Evolutionary conservation across 139 green algal genomes (phyloP), one percentile per base, ranked within the genome.

Genomic region (Chlorella sp.): DNA sequence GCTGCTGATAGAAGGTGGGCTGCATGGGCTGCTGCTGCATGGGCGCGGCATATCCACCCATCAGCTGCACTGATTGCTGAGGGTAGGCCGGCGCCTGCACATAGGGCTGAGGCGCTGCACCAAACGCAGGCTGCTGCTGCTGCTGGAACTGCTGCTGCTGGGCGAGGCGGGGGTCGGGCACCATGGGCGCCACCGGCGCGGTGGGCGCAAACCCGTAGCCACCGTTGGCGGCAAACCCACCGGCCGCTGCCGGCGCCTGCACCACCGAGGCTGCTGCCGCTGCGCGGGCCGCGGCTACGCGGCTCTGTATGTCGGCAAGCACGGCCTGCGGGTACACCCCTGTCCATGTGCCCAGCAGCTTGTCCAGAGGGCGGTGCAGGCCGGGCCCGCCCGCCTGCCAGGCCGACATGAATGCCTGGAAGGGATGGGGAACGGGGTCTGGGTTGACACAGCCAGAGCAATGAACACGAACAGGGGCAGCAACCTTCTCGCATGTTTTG

Each of bases 281-380:
- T 4, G 79, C 79, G 19, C 73, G 68, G n/a, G 62, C 28, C 46
- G 60, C 46, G 2, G n/a, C 40, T 44, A 83, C 36, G 17, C 79
- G 69, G 4, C 41, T 51, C 9, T 72, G 56, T 24, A 95, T 89
- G 30, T 68, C 80, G 3, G 82, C 64, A 22, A 95, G 85, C 56
- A 91, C 46, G 19, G 64, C 32, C 0, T 73, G 32, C 20, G 91
- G 79, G 46, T 95, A 93, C n/a, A 95, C 69, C 30, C 67, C 68
- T 3, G 36, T 40, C 92, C 92, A 95, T 2, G 91, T 95, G n/a
- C 34, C 36, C 75, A 93, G 85, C 67, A 96, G 83, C 56, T 91
- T 92, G 44, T 82, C 69, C 34, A 96, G 75, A 1, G 87, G 67
- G 11, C 60, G 43, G 28, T 88, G 90, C 67, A 86, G 41, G 28